Evolutionary conservation across 2,329 filamentous ascomycete genomes (phyloP).

Genomic region (Lecanosticta acicola): DNA sequence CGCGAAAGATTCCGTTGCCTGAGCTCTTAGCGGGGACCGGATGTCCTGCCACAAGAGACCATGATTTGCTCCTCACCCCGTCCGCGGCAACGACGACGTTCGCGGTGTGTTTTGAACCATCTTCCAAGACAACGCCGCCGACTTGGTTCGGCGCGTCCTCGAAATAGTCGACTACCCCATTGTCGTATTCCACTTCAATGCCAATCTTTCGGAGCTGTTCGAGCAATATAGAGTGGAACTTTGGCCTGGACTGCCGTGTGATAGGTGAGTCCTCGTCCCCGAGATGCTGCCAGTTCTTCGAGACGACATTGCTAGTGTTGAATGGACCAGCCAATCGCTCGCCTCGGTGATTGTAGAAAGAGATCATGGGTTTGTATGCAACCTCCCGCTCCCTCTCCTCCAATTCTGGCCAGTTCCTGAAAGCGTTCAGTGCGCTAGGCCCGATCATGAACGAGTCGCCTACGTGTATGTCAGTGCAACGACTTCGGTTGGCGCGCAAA

Average conservation of each 20-base stretch:
- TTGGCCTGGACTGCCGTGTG: constrained; percentile 9
- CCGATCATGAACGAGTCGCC: constrained; percentile 39
- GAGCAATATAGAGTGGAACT: constrained; percentile 42
- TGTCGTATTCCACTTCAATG: constrained; percentile 38
- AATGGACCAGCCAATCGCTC: constrained; percentile 3
- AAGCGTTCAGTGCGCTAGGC: constrained; percentile 46
- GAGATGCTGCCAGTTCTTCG: not conserved
- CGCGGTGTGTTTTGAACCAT: constrained; percentile 39
- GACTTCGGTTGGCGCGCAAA: not conserved
- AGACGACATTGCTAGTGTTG: not conserved
- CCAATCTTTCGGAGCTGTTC: constrained; percentile 42
- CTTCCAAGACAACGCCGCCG: constrained; percentile 30
- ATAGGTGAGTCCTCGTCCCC: not conserved
- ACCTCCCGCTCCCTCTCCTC: constrained; percentile 24
- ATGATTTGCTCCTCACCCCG: constrained; percentile 40
- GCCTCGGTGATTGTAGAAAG: constrained; percentile 2
- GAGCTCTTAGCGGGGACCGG: constrained; percentile 8
- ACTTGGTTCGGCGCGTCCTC: constrained; percentile 33
- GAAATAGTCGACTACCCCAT: constrained; percentile 41
- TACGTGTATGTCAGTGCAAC: not conserved
- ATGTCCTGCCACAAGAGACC: constrained; percentile 40
- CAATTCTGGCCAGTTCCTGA: constrained; percentile 52
- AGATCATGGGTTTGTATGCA: constrained; percentile 1
- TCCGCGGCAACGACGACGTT: constrained; percentile 33
- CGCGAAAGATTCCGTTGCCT: constrained; percentile 13